These are phyloP conservation scores for Prunus yedoensis DNA, from an alignment of 331 rosid genomes.

Conservation along the genomic window DNA sequence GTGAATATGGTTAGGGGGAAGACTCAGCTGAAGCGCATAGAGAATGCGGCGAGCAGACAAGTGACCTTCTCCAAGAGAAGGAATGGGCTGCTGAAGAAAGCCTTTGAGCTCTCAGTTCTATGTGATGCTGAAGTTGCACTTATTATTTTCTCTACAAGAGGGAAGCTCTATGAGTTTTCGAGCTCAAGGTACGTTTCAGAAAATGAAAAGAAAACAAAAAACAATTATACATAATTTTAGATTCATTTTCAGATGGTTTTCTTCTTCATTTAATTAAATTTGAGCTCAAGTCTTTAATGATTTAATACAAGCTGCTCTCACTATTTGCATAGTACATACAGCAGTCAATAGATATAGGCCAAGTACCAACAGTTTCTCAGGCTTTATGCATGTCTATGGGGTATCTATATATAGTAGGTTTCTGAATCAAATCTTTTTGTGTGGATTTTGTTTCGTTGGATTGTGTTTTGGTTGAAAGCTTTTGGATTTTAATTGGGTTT, in stretches of 20 bases:
- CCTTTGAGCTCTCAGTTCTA: conserved; percentile 88
- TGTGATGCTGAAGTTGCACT: conserved; percentile 98
- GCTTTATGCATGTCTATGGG: too few relatives aligned
- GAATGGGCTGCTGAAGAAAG: conserved; percentile 84
- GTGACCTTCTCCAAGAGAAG: conserved; percentile 90
- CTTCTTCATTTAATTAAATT: too few relatives aligned
- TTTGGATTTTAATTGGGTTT: not conserved
- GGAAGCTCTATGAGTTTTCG: conserved; percentile 88
- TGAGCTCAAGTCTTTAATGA: too few relatives aligned
- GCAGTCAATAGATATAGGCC: too few relatives aligned
- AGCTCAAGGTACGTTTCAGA: conserved; percentile 58
- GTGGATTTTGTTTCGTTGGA: not conserved
- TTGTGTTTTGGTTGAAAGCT: not conserved
- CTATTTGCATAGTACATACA: too few relatives aligned
- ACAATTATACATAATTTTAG: too few relatives aligned
- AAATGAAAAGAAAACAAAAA: too few relatives aligned
- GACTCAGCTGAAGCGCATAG: conserved; percentile 92
- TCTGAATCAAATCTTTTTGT: not conserved
- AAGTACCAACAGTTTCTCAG: too few relatives aligned
- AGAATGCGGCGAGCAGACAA: conserved; percentile 85
- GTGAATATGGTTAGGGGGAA: conserved; percentile 81
- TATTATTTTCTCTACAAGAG: conserved; percentile 77
- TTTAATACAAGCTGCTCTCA: too few relatives aligned
- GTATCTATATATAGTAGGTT: not conserved
- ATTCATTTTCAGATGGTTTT: too few relatives aligned